Percentiles rank a stretch among this genome's conserved stretches.
Conservation (phyloP, 768 basidiomycete genomes). For the Mycena chlorophos region DNA sequence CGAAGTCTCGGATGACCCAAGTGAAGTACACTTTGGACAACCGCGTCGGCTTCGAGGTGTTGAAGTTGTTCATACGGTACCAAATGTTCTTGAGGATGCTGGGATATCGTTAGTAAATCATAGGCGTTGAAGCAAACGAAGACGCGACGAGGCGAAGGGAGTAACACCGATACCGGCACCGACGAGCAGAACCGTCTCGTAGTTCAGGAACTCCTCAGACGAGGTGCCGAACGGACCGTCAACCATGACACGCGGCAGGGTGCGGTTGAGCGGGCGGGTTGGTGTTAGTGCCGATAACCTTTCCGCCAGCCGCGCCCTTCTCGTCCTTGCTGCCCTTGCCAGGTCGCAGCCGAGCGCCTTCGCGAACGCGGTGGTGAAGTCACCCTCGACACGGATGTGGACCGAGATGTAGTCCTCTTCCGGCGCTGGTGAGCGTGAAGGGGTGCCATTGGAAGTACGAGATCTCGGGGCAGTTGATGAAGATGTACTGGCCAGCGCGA, state of each 20-base stretch:
- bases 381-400: constrained; percentile 67
- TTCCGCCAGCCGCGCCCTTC: constrained; percentile 34
- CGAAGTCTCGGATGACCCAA: constrained; percentile 95
- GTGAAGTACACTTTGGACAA: constrained; percentile 92
- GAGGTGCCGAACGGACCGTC: constrained; percentile 96
- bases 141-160: constrained; percentile 89
- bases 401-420: constrained; percentile 95
- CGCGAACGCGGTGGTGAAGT: neutral
- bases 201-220: constrained; percentile 89
- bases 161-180: constrained; percentile 98
- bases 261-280: constrained; percentile 67
- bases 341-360: neutral
- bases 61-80: constrained; percentile 94
- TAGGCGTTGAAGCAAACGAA: constrained; percentile 1
- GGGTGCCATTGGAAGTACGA: constrained; percentile 98
- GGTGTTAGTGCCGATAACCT: constrained; percentile 61
- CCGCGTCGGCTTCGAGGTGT: constrained; percentile 73
- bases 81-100: constrained; percentile 88
- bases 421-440: constrained; percentile 91
- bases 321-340: neutral
- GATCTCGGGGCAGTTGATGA: constrained; percentile 86
- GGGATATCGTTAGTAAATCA: constrained; percentile 2
- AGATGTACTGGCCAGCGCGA: constrained; percentile 91
- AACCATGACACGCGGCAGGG: constrained; percentile 91
- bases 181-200: constrained; percentile 84